Evolutionary conservation across 306 rosid genomes (phyloP).

Genomic region (Casuarina cunninghamiana): DNA sequence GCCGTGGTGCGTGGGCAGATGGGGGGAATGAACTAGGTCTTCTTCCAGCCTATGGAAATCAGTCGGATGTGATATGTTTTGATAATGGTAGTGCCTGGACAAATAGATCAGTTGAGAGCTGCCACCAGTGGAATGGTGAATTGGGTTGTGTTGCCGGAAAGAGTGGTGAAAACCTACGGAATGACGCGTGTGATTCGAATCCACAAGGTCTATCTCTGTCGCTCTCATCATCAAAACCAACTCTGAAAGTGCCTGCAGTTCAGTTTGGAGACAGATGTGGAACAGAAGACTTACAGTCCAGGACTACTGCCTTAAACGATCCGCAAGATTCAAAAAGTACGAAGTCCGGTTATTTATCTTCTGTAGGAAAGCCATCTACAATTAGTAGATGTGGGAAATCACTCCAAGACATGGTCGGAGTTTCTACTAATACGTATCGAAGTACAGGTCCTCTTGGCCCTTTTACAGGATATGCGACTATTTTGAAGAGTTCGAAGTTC

Average conservation of each 20-base stretch:
- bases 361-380: conserved; percentile 42
- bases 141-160: conserved; percentile 29
- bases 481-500: conserved; percentile 77
- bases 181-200: conserved; percentile 43
- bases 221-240: conserved; percentile 74
- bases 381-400: conserved; percentile 57
- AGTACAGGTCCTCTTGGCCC: conserved; percentile 93
- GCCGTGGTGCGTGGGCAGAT: conserved; percentile 32
- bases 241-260: conserved; percentile 36
- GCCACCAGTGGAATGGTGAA: conserved; percentile 24
- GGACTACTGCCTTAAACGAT: conserved; percentile 13
- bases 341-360: conserved; percentile 24
- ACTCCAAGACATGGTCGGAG: conserved; percentile 52
- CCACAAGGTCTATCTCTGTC: conserved; percentile 78
- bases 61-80: conserved; percentile 33
- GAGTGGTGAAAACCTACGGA: conserved; percentile 29
- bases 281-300: conserved; percentile 36
- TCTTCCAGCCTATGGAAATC: conserved; percentile 47
- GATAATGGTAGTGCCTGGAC: conserved; percentile 44
- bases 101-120: conserved; percentile 26
- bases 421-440: conserved; percentile 36
- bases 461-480: conserved; percentile 89
- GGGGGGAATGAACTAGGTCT: conserved; percentile 38
- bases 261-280: conserved; percentile 40
- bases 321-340: conserved; percentile 22